phyloP scores from a whole-genome alignment of 176 grass and related monocot species.

The Paspalum vaginatum region DNA sequence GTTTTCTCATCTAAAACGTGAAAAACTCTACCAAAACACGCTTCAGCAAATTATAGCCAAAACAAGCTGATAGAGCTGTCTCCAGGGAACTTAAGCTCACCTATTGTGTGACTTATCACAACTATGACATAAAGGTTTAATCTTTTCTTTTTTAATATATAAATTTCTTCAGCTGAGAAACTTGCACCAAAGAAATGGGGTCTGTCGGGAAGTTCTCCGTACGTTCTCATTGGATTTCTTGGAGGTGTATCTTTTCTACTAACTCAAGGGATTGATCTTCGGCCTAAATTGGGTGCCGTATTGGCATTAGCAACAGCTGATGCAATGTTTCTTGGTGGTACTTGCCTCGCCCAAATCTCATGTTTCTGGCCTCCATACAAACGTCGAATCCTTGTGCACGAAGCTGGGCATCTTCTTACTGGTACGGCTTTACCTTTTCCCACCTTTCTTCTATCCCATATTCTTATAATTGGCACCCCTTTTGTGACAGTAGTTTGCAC shows the following conservation, averaged over 20 bases:
- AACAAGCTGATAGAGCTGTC: conserved; percentile 18
- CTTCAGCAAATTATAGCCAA: conserved; percentile 4
- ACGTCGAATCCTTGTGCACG: conserved; percentile 80
- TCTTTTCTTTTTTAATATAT: neutral
- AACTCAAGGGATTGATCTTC: conserved; percentile 77
- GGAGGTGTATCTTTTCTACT: conserved; percentile 73
- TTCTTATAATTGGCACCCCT: neutral
- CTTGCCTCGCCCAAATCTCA: conserved; percentile 76
- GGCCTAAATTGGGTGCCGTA: conserved; percentile 74
- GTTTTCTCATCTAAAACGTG: neutral
- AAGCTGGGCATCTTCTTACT: conserved; percentile 93
- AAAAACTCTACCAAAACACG: neutral
- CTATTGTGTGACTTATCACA: neutral
- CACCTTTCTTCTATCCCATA: neutral
- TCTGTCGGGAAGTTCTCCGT: conserved; percentile 64
- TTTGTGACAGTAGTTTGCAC: neutral
- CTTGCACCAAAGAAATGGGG: conserved; percentile 96
- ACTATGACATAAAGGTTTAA: neutral
- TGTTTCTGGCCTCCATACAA: conserved; percentile 93
- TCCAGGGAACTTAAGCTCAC: neutral
- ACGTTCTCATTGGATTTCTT: conserved; percentile 66
- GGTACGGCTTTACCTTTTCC: conserved; percentile 47
- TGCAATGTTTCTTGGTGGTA: conserved; percentile 81
- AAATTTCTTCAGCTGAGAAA: conserved; percentile 63
- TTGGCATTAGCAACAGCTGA: conserved; percentile 68